phyloP scores from a whole-genome alignment of 768 basidiomycete genomes.

The Leccinum aurantiacum region DNA sequence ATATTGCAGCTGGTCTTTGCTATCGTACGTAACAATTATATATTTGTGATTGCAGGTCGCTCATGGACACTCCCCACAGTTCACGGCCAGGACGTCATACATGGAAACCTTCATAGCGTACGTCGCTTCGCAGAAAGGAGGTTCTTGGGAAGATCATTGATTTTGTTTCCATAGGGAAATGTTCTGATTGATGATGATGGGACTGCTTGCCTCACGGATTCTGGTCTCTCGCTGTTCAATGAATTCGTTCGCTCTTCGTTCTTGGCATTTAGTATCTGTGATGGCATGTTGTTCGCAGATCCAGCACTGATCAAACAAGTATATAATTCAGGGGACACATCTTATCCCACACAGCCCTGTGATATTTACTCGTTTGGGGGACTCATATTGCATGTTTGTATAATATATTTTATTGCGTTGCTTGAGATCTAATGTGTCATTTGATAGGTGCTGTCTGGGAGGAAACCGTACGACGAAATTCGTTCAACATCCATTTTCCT shows the following conservation, averaged over 20 bases:
- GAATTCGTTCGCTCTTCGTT: slow-evolving; percentile 31
- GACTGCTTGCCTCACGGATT: slow-evolving; percentile 48
- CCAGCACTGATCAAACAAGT: slow-evolving; percentile 26
- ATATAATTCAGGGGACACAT: neutral
- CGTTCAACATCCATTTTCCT: neutral
- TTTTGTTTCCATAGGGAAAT: slow-evolving; percentile 31
- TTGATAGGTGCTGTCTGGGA: slow-evolving; percentile 22
- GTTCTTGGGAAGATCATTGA: neutral
- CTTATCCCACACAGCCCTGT: slow-evolving; percentile 18
- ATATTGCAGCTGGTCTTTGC: slow-evolving; percentile 23
- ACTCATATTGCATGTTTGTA: slow-evolving; percentile 33
- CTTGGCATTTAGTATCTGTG: slow-evolving; percentile 35
- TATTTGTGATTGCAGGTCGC: neutral
- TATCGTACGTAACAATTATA: slow-evolving; percentile 21
- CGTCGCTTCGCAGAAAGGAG: neutral
- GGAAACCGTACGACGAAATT: slow-evolving; percentile 20
- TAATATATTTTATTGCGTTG: neutral
- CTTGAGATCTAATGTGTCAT: slow-evolving; percentile 7
- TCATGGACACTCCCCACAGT: slow-evolving; percentile 11
- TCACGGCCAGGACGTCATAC: slow-evolving; percentile 27
- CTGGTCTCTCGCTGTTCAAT: slow-evolving; percentile 37
- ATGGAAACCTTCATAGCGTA: slow-evolving; percentile 40
- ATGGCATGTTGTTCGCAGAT: slow-evolving; percentile 49
- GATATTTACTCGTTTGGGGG: slow-evolving; percentile 37
- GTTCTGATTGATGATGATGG: slow-evolving; percentile 42